Percentiles rank a stretch among this genome's conserved stretches.
Conservation (phyloP, 306 rosid genomes). For the Cicer judaicum region DNA sequence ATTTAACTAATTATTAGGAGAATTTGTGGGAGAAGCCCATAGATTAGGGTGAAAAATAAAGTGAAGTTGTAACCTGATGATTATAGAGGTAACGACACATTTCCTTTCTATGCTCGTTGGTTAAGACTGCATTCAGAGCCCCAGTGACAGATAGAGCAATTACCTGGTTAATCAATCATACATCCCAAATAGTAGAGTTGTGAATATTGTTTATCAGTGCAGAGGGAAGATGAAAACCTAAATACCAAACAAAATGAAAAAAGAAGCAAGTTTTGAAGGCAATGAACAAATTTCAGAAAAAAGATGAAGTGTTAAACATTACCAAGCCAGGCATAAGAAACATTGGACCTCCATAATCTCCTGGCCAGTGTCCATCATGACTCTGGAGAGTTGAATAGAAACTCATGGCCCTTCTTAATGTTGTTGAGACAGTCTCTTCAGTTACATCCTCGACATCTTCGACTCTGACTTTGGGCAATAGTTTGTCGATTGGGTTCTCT, state of each 20-base stretch:
- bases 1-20: conserved; percentile 39
- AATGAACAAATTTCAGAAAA: conserved; percentile 26
- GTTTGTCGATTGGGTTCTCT: conserved; percentile 55
- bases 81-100: conserved; percentile 81
- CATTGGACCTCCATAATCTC: conserved; percentile 98
- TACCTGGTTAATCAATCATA: conserved; percentile 53
- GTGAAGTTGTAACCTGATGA: conserved; percentile 70
- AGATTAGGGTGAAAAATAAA: conserved; percentile 21
- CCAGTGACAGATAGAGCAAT: conserved; percentile 72
- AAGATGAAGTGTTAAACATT: conserved; percentile 35
- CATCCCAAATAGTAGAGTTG: conserved; percentile 10
- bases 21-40: neutral
- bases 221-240: neutral
- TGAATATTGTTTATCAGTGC: conserved; percentile 13
- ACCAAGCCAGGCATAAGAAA: conserved; percentile 94
- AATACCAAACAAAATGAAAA: conserved; percentile 33
- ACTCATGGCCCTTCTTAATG: conserved; percentile 67
- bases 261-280: neutral
- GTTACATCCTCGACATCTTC: conserved; percentile 64
- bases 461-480: conserved; percentile 69
- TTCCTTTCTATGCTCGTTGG: conserved; percentile 78
- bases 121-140: conserved; percentile 73
- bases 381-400: conserved; percentile 76
- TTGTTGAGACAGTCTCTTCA: conserved; percentile 57
- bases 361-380: conserved; percentile 89